Evolutionary conservation across 352 stramenopile genomes (phyloP), one percentile per base, ranked within the genome.

Genomic region (Phytophthora pini): DNA sequence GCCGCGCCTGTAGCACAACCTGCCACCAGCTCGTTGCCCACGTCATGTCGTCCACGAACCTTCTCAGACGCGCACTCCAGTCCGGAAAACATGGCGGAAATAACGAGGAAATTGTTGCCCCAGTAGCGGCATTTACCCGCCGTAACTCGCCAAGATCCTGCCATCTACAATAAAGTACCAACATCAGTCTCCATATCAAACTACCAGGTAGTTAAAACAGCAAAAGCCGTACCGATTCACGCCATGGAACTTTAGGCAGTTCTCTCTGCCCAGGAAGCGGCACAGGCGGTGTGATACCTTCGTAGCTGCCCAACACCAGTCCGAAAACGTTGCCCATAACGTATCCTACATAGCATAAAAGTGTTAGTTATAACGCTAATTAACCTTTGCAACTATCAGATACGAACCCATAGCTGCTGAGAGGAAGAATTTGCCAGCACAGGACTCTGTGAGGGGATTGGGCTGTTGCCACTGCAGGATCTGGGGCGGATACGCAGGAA

Each of bases 1-100:
- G 94, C 95, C 5, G 94, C 97, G 27, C 97, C 97, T 4, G 97
- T 98, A n/a, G 97, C 90, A 70, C 97, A 99, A 47, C 97, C 97
- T 32, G 92, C 95, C 31, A 96, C 73, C 24, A 98, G 84, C 20
- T 93, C 86, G 77, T 98, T 99, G 68, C 92, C 96, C 43, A 98
- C 91, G 71, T 99, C 97, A 68, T 98, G 93, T 20, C 96, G 93
- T 46, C 91, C 97, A 27, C 97, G 80, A 61, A 89, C 90, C 71
- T 98, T 98, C 76, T 98, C 96, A 2, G 97, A 82, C 13, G 89
- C 76, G 58, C 97, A 99, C 75, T 99, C 97, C 6, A 97, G 79
- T 29, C 94, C 95, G 22, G 93, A 96, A 66, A 98, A 99, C 66
- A 99, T 96, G 31, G 92, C 93, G 5, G 87, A 95, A 68, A 95